Base-by-base conservation (phyloP, 768 basidiomycete genomes). In the Crucibulum laeve region DNA sequence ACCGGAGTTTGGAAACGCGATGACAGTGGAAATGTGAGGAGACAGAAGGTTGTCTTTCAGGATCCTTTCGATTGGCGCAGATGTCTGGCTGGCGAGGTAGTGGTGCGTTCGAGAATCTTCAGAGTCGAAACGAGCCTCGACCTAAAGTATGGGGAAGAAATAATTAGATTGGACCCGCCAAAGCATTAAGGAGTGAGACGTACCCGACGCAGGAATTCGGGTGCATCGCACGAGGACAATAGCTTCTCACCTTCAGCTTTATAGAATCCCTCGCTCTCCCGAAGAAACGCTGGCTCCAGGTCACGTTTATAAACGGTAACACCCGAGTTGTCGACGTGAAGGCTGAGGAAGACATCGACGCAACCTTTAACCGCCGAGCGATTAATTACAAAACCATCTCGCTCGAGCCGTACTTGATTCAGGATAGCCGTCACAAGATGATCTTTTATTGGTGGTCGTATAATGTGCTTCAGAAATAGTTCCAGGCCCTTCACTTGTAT, bases 321-420 rank as follows among this genome's bases (percentile, higher is more conserved):
- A 26, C 68, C 73, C 15, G 67, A 69, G 17, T 64, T 63, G 14
- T 72, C 72, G 24, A 74, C 71, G 7, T 73, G 65, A 22, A 98
- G 74, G 44, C 83, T 76, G 28, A 87, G 65, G 36, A 96, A 76
- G 35, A 97, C 83, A 32, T 92, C 89, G 17, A 94, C 83, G 49
- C 87, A 91, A 51, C 86, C 87, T 56, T 90, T 87, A 40, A 97
- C 81, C 2, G 89, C 83, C 1, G 91, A 91, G n/a, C 88, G 85
- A 55, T 90, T 91, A 56, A 98, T 91, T 36, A 78, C 79, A 56
- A 87, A 88, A 19, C 93, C 93, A 49, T 94, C 87, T 13, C 96
- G 85, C 55, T 99, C 96, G 42, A 91, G 80, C 47, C 82, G 87
- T 43, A 99, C 83, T 64, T 94, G 88, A 23, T 77, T 77, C 38